Percentiles rank a stretch among this genome's conserved stretches.
Conservation (phyloP, 140 eudicot species). For the Senecio squalidus region DNA sequence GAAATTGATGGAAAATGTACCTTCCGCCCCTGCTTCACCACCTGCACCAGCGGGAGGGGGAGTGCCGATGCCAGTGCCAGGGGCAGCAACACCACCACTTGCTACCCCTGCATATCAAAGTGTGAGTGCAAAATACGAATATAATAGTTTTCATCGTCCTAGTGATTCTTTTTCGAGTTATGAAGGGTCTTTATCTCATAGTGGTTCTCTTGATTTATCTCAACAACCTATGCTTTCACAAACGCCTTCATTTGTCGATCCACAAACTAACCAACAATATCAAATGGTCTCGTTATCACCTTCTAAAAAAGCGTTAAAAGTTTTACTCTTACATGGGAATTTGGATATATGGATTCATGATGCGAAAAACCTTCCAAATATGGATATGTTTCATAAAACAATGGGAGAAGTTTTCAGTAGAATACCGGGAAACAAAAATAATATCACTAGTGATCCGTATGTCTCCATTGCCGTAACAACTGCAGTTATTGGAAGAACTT, state of each 20-base stretch:
- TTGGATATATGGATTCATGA: constrained; percentile 83
- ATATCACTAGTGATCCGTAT: constrained; percentile 90
- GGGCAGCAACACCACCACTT: background rate
- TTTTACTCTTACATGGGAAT: constrained; percentile 82
- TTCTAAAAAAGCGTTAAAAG: constrained; percentile 59
- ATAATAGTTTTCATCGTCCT: background rate
- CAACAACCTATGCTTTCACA: constrained; percentile 15
- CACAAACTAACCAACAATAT: constrained; percentile 10
- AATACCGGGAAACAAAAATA: constrained; percentile 48
- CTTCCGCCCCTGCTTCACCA: constrained; percentile 39
- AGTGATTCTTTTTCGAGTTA: constrained; percentile 9
- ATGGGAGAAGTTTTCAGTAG: constrained; percentile 67
- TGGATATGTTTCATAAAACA: constrained; percentile 98
- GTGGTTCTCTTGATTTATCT: constrained; percentile 11
- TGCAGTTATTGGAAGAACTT: constrained; percentile 87
- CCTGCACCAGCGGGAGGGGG: constrained; percentile 29
- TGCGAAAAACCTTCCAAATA: constrained; percentile 93
- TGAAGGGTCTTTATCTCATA: constrained; percentile 12
- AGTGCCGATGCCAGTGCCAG: background rate
- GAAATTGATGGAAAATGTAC: constrained; percentile 22
- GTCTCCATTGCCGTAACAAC: constrained; percentile 58
- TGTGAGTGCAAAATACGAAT: constrained; percentile 7
- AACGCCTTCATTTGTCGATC: constrained; percentile 24
- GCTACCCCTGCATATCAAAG: constrained; percentile 14
- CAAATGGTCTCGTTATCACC: constrained; percentile 48